Percentiles rank a stretch among this genome's conserved stretches.
Conservation (phyloP, 208 protist species). For the Phytomonas sp. region DNA sequence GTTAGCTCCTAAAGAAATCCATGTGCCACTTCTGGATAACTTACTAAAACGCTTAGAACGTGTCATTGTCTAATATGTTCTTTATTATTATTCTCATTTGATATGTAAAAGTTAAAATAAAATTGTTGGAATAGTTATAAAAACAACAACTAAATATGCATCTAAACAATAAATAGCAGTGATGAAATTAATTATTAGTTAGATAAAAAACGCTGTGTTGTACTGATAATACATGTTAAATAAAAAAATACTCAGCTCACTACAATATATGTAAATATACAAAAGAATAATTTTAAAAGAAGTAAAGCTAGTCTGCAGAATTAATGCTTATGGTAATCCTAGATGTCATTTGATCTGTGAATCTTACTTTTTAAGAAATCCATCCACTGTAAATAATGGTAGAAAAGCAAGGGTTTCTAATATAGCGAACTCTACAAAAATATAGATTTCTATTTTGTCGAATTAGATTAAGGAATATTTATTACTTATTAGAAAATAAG, state of each 20-base stretch:
- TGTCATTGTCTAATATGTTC: not conserved
- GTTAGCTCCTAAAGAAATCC: constrained; percentile 50
- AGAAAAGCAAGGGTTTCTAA: not conserved
- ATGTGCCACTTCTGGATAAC: constrained; percentile 21
- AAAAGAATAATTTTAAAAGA: constrained; percentile 7
- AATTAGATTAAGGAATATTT: not conserved
- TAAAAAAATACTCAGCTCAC: not conserved
- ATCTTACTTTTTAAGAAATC: not conserved
- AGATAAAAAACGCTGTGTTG: not conserved
- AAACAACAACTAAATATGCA: not conserved
- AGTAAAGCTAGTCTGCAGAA: not conserved
- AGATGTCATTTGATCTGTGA: not conserved
- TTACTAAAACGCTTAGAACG: constrained; percentile 2
- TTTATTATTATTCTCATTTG: constrained; percentile 15
- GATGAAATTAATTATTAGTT: not conserved
- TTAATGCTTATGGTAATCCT: not conserved
- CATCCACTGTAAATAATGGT: not conserved
- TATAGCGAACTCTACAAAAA: not conserved
- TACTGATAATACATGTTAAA: constrained; percentile 9
- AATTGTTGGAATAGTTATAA: not conserved
- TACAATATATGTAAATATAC: not conserved
- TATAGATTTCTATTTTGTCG: not conserved
- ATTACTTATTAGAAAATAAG: not conserved
- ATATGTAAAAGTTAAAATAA: constrained; percentile 9
- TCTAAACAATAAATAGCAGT: not conserved